phyloP scores from a whole-genome alignment of 2,329 filamentous ascomycete genomes.

The Pseudohalonectria lignicola region DNA sequence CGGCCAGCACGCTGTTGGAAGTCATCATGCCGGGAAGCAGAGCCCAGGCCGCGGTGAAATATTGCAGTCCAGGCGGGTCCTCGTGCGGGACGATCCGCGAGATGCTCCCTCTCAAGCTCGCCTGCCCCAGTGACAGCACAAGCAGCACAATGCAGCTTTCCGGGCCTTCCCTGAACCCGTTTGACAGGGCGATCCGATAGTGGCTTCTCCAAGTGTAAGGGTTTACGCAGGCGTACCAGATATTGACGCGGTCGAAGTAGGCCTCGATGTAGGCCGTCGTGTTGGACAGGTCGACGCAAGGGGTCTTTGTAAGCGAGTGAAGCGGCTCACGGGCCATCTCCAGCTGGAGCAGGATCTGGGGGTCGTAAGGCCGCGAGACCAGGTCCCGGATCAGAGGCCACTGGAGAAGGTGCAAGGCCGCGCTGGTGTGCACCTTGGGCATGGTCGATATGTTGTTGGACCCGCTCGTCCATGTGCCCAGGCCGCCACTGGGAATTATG shows the following conservation, averaged over 20 bases:
- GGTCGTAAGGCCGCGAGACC: constrained; percentile 66
- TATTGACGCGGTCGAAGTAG: constrained; percentile 71
- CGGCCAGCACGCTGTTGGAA: constrained; percentile 64
- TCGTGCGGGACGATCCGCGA: constrained; percentile 57
- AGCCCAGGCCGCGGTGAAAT: constrained; percentile 72
- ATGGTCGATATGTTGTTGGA: constrained; percentile 60
- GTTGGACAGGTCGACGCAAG: constrained; percentile 62
- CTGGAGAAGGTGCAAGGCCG: constrained; percentile 65
- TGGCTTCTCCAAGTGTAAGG: constrained; percentile 70
- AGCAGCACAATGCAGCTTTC: constrained; percentile 76
- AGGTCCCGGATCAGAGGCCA: constrained; percentile 73
- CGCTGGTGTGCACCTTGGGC: constrained; percentile 76
- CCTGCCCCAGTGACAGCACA: constrained; percentile 67
- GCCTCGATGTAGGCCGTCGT: constrained; percentile 65
- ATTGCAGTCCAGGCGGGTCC: constrained; percentile 65
- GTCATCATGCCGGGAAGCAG: constrained; percentile 71
- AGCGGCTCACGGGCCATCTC: constrained; percentile 74
- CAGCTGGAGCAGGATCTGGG: constrained; percentile 69
- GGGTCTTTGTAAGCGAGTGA: constrained; percentile 51
- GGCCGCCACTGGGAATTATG: constrained; percentile 49
- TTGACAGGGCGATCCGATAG: constrained; percentile 64
- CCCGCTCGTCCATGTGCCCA: constrained; percentile 58
- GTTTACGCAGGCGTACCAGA: constrained; percentile 81
- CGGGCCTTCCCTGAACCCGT: constrained; percentile 65
- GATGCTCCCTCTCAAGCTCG: constrained; percentile 65